Base-by-base conservation (phyloP, 495 filamentous ascomycete genomes). In the Penicillium steckii region DNA sequence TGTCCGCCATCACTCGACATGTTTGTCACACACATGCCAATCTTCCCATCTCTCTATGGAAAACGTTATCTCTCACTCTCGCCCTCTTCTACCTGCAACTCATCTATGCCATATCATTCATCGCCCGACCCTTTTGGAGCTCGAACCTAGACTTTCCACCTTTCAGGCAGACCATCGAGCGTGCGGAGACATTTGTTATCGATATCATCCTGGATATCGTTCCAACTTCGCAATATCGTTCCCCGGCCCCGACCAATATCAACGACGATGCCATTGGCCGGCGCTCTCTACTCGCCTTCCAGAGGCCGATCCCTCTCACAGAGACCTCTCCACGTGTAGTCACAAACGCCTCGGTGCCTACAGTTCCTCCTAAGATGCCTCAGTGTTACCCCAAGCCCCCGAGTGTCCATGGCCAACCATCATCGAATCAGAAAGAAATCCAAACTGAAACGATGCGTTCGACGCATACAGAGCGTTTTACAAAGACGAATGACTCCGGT, bases 31-130 rank as follows among this genome's bases (percentile, higher is more conserved):
- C 44, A 19, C 46, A 46, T 25, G 44, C 44, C 42, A 37, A 44
- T n/a, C 52, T 64, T 24, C 60, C 57, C 9, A 48, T 66, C 19
- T 32, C 50, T 24, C 38, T 61, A 32, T 13, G 5, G 15, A 59
- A 40, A 10, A 50, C 53, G 18, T 24, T 53, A 37, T 29, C 38
- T 17, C 60, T 66, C 24, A 53, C 58, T 24, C 4, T 47, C 22
- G 18, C 48, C 21, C 41, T 59, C 6, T 24, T 25, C 21, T 61
- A 57, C 53, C 56, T 65, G 8, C 63, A 66, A 25, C 5, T 61
- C 18, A 37, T 64, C 32, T 61, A 64, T 50, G 33, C 21, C 8
- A 18, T 53, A n/a, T 64, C 60, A n/a, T 53, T 44, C 27, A 4
- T 66, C 8, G 57, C 43, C 8, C 52, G 33, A 3, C 61, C 50